These are phyloP conservation scores for Ilyonectria robusta DNA, from an alignment of 2,329 filamentous ascomycete species.

Conservation along the genomic window DNA sequence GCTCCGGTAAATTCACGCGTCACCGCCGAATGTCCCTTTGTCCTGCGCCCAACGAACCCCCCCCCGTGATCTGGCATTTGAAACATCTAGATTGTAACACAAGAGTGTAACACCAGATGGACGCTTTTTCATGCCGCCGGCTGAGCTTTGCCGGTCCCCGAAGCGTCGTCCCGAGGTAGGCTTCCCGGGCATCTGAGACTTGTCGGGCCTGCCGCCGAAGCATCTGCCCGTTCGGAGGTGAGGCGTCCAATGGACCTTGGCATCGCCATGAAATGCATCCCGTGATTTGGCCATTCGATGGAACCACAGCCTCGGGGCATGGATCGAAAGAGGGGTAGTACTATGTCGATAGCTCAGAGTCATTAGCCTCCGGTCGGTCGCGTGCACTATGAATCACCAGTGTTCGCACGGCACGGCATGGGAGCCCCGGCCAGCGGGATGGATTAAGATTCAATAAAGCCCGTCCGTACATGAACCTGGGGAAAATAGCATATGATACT, in stretches of 20 bases:
- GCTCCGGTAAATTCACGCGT: background rate
- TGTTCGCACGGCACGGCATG: background rate
- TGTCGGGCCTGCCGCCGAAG: background rate
- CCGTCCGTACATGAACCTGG: background rate
- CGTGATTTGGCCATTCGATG: too few species aligned
- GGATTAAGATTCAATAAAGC: background rate
- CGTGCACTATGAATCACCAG: background rate
- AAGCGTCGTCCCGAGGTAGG: background rate
- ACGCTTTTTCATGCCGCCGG: background rate
- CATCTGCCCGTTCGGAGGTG: background rate
- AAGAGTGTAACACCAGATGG: background rate
- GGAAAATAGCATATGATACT: background rate
- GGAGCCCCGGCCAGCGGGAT: background rate
- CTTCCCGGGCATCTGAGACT: background rate
- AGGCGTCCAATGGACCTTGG: background rate
- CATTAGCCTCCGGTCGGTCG: background rate
- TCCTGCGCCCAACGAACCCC: background rate
- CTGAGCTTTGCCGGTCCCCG: background rate
- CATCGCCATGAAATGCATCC: background rate
- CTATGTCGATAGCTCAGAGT: background rate
- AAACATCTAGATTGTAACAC: background rate
- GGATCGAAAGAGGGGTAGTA: background rate
- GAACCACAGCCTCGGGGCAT: background rate
- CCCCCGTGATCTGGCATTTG: background rate
- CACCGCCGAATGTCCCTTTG: background rate